Base-by-base conservation (phyloP, 805 yeast species). In the Saturnispora diversa region DNA sequence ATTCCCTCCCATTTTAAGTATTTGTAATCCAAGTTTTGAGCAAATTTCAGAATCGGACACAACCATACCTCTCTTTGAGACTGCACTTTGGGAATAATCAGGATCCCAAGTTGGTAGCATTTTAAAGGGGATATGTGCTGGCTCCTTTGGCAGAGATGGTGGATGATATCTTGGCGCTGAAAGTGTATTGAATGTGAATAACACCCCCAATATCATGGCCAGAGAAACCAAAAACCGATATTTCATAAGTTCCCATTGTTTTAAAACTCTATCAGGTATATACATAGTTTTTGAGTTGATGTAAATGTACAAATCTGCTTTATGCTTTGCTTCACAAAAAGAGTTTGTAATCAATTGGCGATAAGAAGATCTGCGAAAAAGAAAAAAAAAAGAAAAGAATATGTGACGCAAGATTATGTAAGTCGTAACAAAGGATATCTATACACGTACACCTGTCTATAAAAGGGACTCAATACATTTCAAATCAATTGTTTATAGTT, bases 41-140 rank as follows among this genome's bases (percentile, higher is more conserved):
- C 92, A 82, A 12, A 60, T 44, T 8, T 74, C 76, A 2, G 75
- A 72, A 53, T 83, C 92, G 29, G 77, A 68, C 2, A 84, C 74
- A 8, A 82, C 85, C 54, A 83, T 84, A 6, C 79, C 86, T 13
- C 66, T 49, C 6, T 38, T 20, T 0, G 76, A 79, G 1, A 44
- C 40, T 9, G 64, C 65, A 3, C 69, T 59, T 39, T 64, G 63
- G 10, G 63, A 56, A 1, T 41, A 11, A 1, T 59, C 52, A 0
- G 81, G 81, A 11, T 56, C 32, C 49, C 74, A 59, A 2, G 72
- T 61, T 0, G 79, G 75, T 2, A 54, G 56, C 11, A 52, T 56
- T 15, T 51, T 31, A 22, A 45, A 50, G 6, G 62, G 60, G 13
- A 58, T 35, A 46, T 57, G 61, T 2, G 61, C 61, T 2, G 62